Evolutionary conservation across 768 basidiomycete genomes (phyloP).

Genomic region (Asterophora parasitica): DNA sequence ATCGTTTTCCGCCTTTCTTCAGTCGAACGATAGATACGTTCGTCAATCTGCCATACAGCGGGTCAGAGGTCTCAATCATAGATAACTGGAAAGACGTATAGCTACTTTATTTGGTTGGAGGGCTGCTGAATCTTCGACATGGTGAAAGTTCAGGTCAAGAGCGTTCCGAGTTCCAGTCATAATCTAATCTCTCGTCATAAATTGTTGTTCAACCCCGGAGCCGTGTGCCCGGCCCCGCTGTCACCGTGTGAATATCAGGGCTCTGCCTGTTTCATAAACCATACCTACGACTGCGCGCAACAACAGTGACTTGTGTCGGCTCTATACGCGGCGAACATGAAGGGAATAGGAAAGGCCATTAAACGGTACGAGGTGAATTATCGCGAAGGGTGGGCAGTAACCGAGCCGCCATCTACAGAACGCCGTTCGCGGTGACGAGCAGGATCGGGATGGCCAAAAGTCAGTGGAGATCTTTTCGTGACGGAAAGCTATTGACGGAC

Average conservation of each 20-base stretch:
- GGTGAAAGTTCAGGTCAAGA: slow-evolving; percentile 8
- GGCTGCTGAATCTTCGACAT: slow-evolving; percentile 73
- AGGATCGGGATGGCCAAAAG: slow-evolving; percentile 93
- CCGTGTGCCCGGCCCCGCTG: neutral
- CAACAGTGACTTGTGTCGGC: neutral
- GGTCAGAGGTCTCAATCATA: slow-evolving; percentile 3
- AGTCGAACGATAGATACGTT: slow-evolving; percentile 95
- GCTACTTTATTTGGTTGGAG: slow-evolving; percentile 84
- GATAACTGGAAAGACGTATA: neutral
- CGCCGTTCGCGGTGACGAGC: slow-evolving; percentile 84
- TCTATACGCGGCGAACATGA: slow-evolving; percentile 46
- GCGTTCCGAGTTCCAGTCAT: neutral
- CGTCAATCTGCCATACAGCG: slow-evolving; percentile 60
- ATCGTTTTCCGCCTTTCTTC: slow-evolving; percentile 96
- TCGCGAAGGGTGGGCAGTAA: neutral
- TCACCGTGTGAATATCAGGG: slow-evolving; percentile 13
- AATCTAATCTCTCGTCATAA: slow-evolving; percentile 1
- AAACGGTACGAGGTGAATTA: slow-evolving; percentile 47
- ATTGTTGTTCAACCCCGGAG: neutral
- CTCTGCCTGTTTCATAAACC: slow-evolving; percentile 10
- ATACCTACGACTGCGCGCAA: neutral
- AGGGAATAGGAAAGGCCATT: slow-evolving; percentile 76
- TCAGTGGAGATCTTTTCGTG: slow-evolving; percentile 30
- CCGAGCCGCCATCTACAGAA: slow-evolving; percentile 42
- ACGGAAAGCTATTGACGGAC: neutral